Conservation (phyloP, 2,329 filamentous ascomycete genomes). For the Phialophora tarda region DNA sequence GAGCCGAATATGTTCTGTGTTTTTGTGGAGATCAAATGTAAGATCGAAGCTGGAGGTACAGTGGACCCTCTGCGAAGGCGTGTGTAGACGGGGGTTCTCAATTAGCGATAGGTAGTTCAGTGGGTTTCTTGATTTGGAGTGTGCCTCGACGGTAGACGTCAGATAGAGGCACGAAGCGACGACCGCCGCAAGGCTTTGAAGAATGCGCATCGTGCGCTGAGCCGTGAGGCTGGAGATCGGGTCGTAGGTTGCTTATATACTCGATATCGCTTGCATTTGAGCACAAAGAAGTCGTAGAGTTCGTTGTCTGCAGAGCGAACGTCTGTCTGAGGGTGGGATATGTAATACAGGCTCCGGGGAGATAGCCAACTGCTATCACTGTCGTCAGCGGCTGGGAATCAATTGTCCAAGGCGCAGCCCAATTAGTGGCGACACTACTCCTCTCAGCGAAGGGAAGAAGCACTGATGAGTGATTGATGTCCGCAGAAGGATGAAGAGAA, state of each 20-base stretch:
- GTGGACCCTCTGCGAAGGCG: conserved; percentile 77
- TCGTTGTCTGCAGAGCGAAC: neutral
- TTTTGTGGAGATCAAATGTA: conserved; percentile 73
- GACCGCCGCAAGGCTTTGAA: conserved; percentile 29
- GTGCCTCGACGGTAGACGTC: conserved; percentile 50
- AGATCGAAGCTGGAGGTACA: conserved; percentile 84
- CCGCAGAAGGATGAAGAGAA: conserved; percentile 9
- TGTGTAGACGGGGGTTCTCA: conserved; percentile 76
- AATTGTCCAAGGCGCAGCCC: neutral
- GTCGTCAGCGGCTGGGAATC: neutral
- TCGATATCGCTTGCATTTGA: conserved; percentile 15
- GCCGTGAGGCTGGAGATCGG: conserved; percentile 8
- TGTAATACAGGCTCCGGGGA: neutral
- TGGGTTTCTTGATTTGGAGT: conserved; percentile 76
- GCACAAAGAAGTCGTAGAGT: neutral
- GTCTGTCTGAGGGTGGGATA: neutral
- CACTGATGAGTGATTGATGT: neutral
- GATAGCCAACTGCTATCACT: neutral
- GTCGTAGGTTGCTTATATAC: conserved; percentile 1
- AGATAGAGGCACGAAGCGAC: conserved; percentile 32
- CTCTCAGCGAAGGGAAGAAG: neutral
- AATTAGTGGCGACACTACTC: conserved; percentile 1
- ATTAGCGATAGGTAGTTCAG: conserved; percentile 75
- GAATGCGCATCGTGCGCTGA: conserved; percentile 36
- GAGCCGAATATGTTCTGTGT: conserved; percentile 74